Conservation (phyloP, 1,284 basidiomycete species). For the Microbotryum lychnidis-dioicae region DNA sequence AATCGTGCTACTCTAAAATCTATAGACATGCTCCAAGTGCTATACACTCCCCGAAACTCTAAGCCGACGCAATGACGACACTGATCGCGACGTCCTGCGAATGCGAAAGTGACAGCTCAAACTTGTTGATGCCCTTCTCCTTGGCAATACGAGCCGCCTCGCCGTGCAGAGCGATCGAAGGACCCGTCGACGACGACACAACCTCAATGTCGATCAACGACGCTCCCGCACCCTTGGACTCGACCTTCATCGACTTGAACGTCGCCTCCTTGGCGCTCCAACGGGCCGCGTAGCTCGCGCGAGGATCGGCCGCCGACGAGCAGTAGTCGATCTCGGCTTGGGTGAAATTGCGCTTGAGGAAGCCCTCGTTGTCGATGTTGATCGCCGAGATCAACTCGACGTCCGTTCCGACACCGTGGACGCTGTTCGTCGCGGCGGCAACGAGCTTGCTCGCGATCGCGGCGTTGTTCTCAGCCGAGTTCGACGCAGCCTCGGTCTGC, state of each 20-base stretch:
- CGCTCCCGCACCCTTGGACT: constrained; percentile 84
- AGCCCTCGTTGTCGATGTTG: constrained; percentile 80
- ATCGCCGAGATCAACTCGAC: constrained; percentile 82
- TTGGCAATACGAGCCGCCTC: constrained; percentile 68
- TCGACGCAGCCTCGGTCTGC: constrained; percentile 42
- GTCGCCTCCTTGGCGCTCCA: constrained; percentile 85
- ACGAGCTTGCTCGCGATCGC: constrained; percentile 50
- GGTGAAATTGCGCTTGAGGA: constrained; percentile 89
- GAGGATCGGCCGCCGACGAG: constrained; percentile 70
- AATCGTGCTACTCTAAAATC: too few species aligned
- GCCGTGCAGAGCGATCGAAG: constrained; percentile 56
- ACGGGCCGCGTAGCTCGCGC: constrained; percentile 86
- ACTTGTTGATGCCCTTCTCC: constrained; percentile 61
- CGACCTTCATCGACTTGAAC: constrained; percentile 91
- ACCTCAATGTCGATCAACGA: constrained; percentile 97
- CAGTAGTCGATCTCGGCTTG: constrained; percentile 81
- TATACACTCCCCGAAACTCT: background rate
- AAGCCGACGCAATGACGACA: constrained; percentile 17
- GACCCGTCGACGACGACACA: constrained; percentile 51
- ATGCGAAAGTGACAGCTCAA: constrained; percentile 84
- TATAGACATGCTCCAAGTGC: background rate
- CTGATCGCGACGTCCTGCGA: constrained; percentile 36
- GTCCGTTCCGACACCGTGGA: constrained; percentile 36
- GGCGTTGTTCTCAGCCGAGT: constrained; percentile 59
- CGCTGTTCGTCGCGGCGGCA: constrained; percentile 22